phyloP scores from a whole-genome alignment of 148 eudicot species.

The Rhododendron ferrugineum region DNA sequence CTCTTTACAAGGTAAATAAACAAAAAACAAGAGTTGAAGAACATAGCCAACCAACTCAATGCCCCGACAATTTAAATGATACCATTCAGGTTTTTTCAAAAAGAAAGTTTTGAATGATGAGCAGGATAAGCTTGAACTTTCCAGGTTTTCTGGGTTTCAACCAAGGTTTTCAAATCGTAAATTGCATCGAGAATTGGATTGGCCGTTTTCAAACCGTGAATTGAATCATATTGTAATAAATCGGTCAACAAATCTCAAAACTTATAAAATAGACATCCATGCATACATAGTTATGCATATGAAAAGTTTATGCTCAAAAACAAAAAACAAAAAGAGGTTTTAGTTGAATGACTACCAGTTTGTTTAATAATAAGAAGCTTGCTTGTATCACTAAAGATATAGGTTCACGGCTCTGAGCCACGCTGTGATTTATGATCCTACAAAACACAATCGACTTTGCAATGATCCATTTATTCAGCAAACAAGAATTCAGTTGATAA shows the following conservation, averaged over 20 bases:
- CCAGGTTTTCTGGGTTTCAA: neutral
- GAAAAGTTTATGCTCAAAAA: too few relatives aligned
- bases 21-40: conserved; percentile 1
- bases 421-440: too few relatives aligned
- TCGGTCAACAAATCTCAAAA: neutral
- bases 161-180: neutral
- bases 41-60: neutral
- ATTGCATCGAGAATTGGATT: neutral
- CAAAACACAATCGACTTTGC: too few relatives aligned
- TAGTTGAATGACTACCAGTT: too few relatives aligned
- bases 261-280: too few relatives aligned
- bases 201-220: neutral
- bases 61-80: neutral
- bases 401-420: too few relatives aligned
- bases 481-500: too few relatives aligned
- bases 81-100: neutral
- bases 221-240: neutral
- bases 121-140: neutral
- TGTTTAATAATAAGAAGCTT: too few relatives aligned
- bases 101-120: neutral
- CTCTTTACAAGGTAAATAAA: neutral
- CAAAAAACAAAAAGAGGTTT: too few relatives aligned
- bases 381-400: too few relatives aligned
- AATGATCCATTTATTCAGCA: too few relatives aligned
- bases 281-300: too few relatives aligned